Evolutionary conservation across 768 basidiomycete genomes (phyloP), one percentile per base, ranked within the genome.

Genomic region (Suillus subluteus): DNA sequence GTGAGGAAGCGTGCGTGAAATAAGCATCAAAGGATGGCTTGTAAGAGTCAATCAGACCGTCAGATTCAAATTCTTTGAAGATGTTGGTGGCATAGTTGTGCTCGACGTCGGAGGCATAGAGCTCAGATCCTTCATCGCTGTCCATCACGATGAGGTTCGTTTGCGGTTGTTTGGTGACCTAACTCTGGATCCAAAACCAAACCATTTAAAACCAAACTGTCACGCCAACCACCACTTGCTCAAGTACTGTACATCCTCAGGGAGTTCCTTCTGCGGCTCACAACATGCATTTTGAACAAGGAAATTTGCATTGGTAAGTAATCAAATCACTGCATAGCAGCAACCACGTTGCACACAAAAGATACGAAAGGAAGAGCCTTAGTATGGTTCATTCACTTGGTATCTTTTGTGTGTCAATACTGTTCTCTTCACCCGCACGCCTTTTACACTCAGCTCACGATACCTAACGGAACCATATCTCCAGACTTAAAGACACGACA

Each of bases 21-120:
- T 97, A 99, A 26, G 90, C 88, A 79, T 99, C 96, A 64, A 96
- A 95, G 8, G 88, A 81, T 7, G 92, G 88, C 32, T 86, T 83
- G 5, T 26, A 18, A 30, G 62, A 52, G 12, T 63, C 64, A 6
- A 59, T 23, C 26, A 62, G 43, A 35, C 37, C 58, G 59, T 70
- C 62, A 64, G 61, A 55, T 70, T 64, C 70, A 64, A 63, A 40
- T 64, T 41, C 30, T 63, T 66, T 12, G 64, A 64, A 40, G 26
- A 58, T 59, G 23, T 18, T 40, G 23, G 63, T 40, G 3, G 63
- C 15, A 40, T 58, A 32, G 7, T 32, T 66, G 46, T 69, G 75
- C 66, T 77, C 75, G 65, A 71, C 58, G 69, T 76, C 76, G 7
- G 73, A 76, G 66, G 58, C 68, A 63, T 77, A 72, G 63, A 56